Percentiles rank a stretch among this genome's conserved stretches.
phyloP scores from a whole-genome alignment of 257 asterid species.

The Solanum chmielewskii region DNA sequence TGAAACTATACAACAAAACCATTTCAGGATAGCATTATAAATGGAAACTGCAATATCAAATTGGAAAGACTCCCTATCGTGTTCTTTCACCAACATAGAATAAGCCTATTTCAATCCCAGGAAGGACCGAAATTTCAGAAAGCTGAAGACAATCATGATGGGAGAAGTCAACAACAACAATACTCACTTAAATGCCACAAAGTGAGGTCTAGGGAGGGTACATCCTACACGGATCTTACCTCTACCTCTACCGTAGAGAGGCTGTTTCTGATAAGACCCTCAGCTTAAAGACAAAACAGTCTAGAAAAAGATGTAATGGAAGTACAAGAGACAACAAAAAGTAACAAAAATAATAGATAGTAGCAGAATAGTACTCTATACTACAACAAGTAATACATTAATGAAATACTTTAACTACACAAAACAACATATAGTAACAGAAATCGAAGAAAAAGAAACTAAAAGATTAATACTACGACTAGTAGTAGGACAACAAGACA shows the following conservation, averaged over 20 bases:
- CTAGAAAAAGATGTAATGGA: neutral
- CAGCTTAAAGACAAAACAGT: neutral
- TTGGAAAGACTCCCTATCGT: neutral
- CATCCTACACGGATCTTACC: no score
- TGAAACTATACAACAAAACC: neutral
- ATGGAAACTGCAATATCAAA: neutral
- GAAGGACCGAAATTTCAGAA: neutral
- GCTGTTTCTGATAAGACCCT: neutral
- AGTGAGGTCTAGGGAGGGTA: no score
- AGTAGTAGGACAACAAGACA: neutral
- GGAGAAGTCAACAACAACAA: neutral
- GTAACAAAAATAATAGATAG: neutral
- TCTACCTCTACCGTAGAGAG: no score
- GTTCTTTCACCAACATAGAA: neutral
- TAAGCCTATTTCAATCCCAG: neutral
- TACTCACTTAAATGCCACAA: no score
- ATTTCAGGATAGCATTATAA: neutral
- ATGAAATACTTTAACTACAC: neutral
- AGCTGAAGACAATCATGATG: neutral
- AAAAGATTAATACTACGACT: neutral
- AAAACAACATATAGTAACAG: neutral
- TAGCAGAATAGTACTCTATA: neutral
- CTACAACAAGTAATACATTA: neutral
- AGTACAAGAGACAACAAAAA: neutral
- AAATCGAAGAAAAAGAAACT: neutral